These are phyloP conservation scores for Oryza glumipatula DNA, from an alignment of 176 grass and related monocot genomes.

Conservation along the genomic window DNA sequence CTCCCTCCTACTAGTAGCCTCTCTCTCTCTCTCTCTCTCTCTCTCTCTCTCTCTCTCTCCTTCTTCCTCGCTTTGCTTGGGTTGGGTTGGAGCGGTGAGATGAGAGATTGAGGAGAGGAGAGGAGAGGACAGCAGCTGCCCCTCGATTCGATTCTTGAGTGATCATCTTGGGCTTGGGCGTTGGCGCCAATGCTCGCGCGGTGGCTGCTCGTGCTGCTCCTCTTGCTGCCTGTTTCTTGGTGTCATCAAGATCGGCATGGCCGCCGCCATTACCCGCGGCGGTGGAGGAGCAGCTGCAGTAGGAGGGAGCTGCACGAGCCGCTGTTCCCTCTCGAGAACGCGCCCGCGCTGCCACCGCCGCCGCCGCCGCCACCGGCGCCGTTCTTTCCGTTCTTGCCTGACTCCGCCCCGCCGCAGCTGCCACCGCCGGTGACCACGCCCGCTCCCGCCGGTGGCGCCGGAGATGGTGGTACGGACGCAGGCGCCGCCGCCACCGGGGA, in stretches of 20 bases:
- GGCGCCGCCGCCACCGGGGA: background rate
- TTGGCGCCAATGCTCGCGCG: constrained; percentile 34
- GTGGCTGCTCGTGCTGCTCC: constrained; percentile 42
- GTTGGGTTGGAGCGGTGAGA: background rate
- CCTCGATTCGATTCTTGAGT: background rate
- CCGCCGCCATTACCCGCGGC: background rate
- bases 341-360: constrained; percentile 28
- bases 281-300: background rate
- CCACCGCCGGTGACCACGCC: background rate
- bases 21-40: no score
- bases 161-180: constrained; percentile 1
- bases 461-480: background rate
- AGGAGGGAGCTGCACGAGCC: constrained; percentile 62
- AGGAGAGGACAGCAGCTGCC: background rate
- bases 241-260: background rate
- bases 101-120: background rate
- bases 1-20: no score
- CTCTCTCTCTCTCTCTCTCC: background rate
- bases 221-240: constrained; percentile 29
- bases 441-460: background rate
- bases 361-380: constrained; percentile 41
- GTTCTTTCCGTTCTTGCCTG: constrained; percentile 52
- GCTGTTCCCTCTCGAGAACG: constrained; percentile 54
- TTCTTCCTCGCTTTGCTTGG: background rate
- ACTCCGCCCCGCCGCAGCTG: constrained; percentile 37